Evolutionary conservation across 2,329 filamentous ascomycete genomes (phyloP), one percentile per base, ranked within the genome.

Genomic region (Hymenoscyphus scutula): DNA sequence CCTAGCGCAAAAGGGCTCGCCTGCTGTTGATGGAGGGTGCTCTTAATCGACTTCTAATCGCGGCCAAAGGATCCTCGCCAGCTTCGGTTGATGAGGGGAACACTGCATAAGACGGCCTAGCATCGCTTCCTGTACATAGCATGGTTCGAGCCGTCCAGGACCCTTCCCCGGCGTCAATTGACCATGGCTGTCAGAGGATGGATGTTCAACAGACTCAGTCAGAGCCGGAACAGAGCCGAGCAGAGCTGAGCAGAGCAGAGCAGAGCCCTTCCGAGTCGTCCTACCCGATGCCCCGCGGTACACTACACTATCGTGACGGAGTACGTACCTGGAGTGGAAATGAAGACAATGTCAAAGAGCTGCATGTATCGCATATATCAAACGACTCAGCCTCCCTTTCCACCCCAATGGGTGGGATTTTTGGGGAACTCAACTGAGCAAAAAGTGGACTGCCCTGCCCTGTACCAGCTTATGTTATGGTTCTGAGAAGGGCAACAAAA

Each of bases 161-260:
- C 41, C 41, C n/a, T 48, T 48, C 51, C 51, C 51, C 51, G 51
- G 51, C 51, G 51, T 53, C 51, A 53, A 53, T 53, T 30, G 37
- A 41, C 32, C 48, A 34, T 34, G 58, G n/a, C 38, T 41, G 15
- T 41, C 10, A 5, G 17, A 15, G 37, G 5, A 38, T 38, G n/a
- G n/a, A 23, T 23, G n/a, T 48, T 4, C 17, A 48, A 11, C 6
- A 48, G 19, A n/a, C 17, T 45, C 41, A 41, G 8, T 37, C 10
- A 37, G 34, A 37, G 34, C 34, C 34, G 3, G 34, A 29, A 6
- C 27, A 37, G 34, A 37, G 34, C 13, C 19, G 38, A 19, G 38
- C 19, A 11, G 34, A 29, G 27, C 27, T 5, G 34, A 37, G 34
- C 13, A 11, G 34, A 29, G 27, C 27, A 37, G 34, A 37, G 34